Base-by-base conservation (phyloP, 2,329 filamentous ascomycete species). In the Penicillium corylophilum region DNA sequence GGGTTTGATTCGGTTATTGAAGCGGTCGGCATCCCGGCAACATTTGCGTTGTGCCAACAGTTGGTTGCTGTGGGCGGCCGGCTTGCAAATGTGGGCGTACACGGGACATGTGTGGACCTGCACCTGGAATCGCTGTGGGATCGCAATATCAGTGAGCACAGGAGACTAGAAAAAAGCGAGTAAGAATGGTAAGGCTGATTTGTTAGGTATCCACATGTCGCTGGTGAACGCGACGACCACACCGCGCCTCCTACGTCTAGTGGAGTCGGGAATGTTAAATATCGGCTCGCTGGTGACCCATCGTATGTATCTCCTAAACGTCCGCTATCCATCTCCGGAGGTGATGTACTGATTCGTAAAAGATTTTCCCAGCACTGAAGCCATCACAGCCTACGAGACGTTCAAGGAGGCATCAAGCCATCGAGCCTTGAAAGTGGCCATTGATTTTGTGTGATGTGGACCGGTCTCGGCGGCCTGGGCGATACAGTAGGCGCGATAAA, bases 1-100 rank as follows among this genome's bases (percentile, higher is more conserved):
- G 81, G 81, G 0, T 82, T 79, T 55, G 81, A 85, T 51, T 71
- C 78, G 0, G 81, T 84, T 1, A 81, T 83, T 44, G 82, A 84
- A 63, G 80, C 79, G 0, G 82, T 84, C 1, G 81, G 81, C 1
- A 69, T 80, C 8, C 78, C 79, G 0, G 71, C 71, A 0, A 82
- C 78, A 0, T 82, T 84, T 60, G 71, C 78, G 15, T 66, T 82
- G 38, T 79, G 76, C 46, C 81, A 84, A 63, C 68, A 76, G 7
- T 60, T 85, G 22, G 73, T 84, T 9, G 80, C 77, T 0, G 69
- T 77, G 0, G 81, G 81, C 1, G 82, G 80, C 4, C 68, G 72
- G 0, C 76, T 84, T 55, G 81, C 81, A 4, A 84, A 83, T 60
- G 74, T 84, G 2, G 82, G 82, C 8, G 82, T 84, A 6, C 80